These are phyloP conservation scores for Lotus japonicus DNA, from an alignment of 306 rosid species.

Conservation along the genomic window DNA sequence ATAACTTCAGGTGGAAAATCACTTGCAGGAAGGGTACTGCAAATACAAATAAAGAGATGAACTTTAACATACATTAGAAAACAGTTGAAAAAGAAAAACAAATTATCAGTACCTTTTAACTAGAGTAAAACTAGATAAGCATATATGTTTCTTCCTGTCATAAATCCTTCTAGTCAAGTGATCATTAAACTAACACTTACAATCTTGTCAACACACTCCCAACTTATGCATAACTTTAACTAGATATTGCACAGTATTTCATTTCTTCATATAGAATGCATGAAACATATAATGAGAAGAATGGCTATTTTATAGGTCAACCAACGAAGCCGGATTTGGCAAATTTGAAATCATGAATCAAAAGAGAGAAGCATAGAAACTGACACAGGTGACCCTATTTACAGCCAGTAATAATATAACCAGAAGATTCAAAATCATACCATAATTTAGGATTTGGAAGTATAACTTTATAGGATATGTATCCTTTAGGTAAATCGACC, in stretches of 20 bases:
- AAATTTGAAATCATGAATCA: background rate
- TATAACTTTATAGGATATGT: constrained; percentile 68
- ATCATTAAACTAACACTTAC: background rate
- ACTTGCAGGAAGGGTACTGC: constrained; percentile 47
- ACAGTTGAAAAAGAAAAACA: background rate
- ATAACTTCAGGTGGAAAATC: constrained; percentile 72
- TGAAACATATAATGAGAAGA: constrained; percentile 1
- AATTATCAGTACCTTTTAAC: background rate
- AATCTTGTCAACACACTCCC: constrained; percentile 4
- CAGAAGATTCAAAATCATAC: constrained; percentile 39
- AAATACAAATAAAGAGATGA: constrained; percentile 16
- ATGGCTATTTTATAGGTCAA: background rate
- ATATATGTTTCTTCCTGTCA: background rate
- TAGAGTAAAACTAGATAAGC: background rate
- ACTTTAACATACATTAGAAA: background rate
- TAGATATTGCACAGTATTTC: background rate
- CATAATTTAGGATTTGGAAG: constrained; percentile 78
- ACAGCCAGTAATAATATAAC: background rate
- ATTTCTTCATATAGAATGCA: background rate
- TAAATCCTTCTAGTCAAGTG: background rate
- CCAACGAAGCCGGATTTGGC: background rate
- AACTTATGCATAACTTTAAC: background rate
- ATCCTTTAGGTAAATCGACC: constrained; percentile 57
- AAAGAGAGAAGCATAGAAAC: background rate
- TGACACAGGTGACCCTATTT: background rate